Conservation (phyloP, 345 rosid species). For the Arabis hirsuta region DNA sequence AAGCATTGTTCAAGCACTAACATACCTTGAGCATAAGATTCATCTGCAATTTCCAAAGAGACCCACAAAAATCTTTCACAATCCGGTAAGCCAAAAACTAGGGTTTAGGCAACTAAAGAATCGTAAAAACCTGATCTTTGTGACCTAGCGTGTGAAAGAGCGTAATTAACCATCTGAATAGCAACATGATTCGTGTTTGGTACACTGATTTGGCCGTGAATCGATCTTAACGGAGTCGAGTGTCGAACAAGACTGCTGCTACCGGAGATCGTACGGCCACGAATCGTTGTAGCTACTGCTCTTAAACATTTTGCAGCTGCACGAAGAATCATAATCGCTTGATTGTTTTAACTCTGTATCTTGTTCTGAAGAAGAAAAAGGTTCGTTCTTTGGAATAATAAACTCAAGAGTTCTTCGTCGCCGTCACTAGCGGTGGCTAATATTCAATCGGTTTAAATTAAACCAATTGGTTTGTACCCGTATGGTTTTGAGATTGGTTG, state of each 20-base stretch:
- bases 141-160: slow-evolving; percentile 73
- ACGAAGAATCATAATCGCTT: slow-evolving; percentile 57
- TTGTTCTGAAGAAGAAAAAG: slow-evolving; percentile 7
- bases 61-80: not conserved
- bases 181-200: slow-evolving; percentile 66
- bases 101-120: slow-evolving; percentile 1
- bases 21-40: slow-evolving; percentile 79
- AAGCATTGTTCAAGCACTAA: slow-evolving; percentile 83
- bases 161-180: slow-evolving; percentile 87
- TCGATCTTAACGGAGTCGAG: slow-evolving; percentile 44
- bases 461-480: not conserved
- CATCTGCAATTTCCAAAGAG: slow-evolving; percentile 47
- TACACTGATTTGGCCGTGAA: slow-evolving; percentile 56
- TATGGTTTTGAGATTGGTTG: slow-evolving; percentile 13
- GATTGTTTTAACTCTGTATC: not conserved
- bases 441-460: slow-evolving; percentile 2
- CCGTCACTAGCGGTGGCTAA: slow-evolving; percentile 14
- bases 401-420: slow-evolving; percentile 19
- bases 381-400: slow-evolving; percentile 9
- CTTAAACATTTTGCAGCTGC: slow-evolving; percentile 46
- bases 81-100: slow-evolving; percentile 7
- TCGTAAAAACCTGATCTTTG: slow-evolving; percentile 65
- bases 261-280: slow-evolving; percentile 23
- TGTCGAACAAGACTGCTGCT: slow-evolving; percentile 19
- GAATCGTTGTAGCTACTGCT: slow-evolving; percentile 33